Percentiles rank a stretch among this genome's conserved stretches.
phyloP scores from a whole-genome alignment of 805 yeast genomes.

The Kodamaea sagamina region DNA sequence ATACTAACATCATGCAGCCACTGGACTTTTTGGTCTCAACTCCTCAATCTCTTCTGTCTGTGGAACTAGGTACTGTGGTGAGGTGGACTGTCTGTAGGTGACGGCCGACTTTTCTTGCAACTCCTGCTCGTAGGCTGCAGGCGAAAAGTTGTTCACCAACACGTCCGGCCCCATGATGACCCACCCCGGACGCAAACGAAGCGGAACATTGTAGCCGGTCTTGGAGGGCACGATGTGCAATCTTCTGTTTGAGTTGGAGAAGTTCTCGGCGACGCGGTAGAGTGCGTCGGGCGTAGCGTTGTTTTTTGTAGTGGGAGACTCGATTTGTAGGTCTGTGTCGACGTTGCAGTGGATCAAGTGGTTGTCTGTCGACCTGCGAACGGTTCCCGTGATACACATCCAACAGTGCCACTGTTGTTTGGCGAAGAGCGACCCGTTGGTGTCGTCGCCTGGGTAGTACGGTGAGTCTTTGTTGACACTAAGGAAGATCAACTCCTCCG shows the following conservation, averaged over 20 bases:
- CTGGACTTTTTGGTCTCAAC: slow-evolving; percentile 85
- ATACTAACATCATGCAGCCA: background rate
- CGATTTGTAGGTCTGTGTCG: slow-evolving; percentile 84
- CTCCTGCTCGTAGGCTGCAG: slow-evolving; percentile 32
- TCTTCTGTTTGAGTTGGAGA: slow-evolving; percentile 77
- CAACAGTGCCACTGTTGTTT: slow-evolving; percentile 94
- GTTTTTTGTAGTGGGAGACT: slow-evolving; percentile 30
- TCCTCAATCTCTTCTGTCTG: slow-evolving; percentile 72
- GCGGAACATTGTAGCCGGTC: slow-evolving; percentile 64
- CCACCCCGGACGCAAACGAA: slow-evolving; percentile 83
- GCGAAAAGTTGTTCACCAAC: slow-evolving; percentile 64
- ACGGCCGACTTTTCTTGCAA: slow-evolving; percentile 33
- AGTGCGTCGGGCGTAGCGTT: slow-evolving; percentile 63
- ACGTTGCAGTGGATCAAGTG: slow-evolving; percentile 89
- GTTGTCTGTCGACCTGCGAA: slow-evolving; percentile 78
- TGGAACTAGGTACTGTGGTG: slow-evolving; percentile 50
- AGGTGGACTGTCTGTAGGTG: slow-evolving; percentile 21
- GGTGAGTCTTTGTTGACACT: slow-evolving; percentile 68
- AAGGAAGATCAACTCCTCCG: slow-evolving; percentile 85
- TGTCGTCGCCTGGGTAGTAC: slow-evolving; percentile 59
- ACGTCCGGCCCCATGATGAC: slow-evolving; percentile 85
- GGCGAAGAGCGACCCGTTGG: slow-evolving; percentile 46
- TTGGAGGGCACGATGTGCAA: slow-evolving; percentile 80
- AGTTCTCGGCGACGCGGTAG: slow-evolving; percentile 84
- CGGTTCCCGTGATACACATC: slow-evolving; percentile 97